Evolutionary conservation across 768 basidiomycete genomes (phyloP).

Genomic region (Boletus sp.): DNA sequence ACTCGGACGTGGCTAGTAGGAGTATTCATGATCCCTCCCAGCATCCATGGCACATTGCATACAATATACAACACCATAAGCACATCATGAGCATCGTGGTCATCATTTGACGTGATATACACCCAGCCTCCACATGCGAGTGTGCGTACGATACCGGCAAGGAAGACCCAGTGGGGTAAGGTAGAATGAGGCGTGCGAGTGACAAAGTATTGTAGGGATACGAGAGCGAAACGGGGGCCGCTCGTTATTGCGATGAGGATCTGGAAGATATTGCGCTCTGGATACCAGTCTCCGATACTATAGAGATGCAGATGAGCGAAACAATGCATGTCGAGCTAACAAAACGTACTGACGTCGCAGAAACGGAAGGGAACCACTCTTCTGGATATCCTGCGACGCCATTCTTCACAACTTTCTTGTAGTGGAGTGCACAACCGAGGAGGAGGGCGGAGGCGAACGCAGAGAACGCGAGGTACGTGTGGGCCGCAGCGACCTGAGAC

Average conservation of each 20-base stretch:
- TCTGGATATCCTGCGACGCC: constrained; percentile 76
- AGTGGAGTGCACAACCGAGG: constrained; percentile 68
- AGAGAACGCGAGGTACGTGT: constrained; percentile 60
- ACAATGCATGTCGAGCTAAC: not conserved
- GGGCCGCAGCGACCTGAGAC: constrained; percentile 54
- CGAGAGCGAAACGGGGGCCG: constrained; percentile 73
- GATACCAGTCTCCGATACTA: constrained; percentile 90
- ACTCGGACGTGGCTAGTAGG: constrained; percentile 37
- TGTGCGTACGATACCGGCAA: constrained; percentile 67
- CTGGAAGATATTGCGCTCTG: constrained; percentile 81
- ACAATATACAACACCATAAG: constrained; percentile 87
- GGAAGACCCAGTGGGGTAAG: constrained; percentile 51
- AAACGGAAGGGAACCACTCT: constrained; percentile 91
- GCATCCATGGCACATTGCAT: constrained; percentile 88
- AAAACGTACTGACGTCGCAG: constrained; percentile 58
- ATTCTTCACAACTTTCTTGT: constrained; percentile 83
- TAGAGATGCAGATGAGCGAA: constrained; percentile 1
- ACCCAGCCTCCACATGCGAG: constrained; percentile 90
- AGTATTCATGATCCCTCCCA: constrained; percentile 60
- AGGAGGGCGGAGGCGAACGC: constrained; percentile 66
- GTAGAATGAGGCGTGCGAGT: constrained; percentile 41
- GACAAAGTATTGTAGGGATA: constrained; percentile 60
- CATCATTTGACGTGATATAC: constrained; percentile 80
- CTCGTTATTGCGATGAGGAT: constrained; percentile 84
- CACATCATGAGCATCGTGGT: constrained; percentile 81